Evolutionary conservation across 2,329 filamentous ascomycete genomes (phyloP).

Genomic region (Ophiocordyceps unilateralis): DNA sequence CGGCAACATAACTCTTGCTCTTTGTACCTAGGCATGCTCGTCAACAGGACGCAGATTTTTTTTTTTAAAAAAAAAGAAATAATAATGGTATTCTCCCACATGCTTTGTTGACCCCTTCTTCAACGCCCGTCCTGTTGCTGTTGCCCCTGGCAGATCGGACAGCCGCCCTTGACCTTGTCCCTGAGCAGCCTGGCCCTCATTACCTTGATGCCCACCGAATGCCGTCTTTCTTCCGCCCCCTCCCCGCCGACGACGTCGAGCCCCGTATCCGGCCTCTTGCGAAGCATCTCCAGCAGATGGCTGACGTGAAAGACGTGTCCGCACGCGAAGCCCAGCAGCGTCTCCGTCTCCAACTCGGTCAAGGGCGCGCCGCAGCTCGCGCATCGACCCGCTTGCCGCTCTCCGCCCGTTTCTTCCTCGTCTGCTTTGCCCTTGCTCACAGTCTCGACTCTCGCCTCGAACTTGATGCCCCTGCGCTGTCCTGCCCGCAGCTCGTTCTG

Average conservation of each 20-base stretch:
- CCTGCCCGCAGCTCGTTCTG: slow-evolving; percentile 69
- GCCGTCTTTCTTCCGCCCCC: slow-evolving; percentile 24
- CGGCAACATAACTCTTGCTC: slow-evolving; percentile 1
- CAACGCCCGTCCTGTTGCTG: neutral
- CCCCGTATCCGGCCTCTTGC: slow-evolving; percentile 28
- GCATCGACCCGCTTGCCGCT: slow-evolving; percentile 36
- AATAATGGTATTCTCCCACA: neutral
- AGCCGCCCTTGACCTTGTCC: slow-evolving; percentile 50
- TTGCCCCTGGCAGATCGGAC: slow-evolving; percentile 35
- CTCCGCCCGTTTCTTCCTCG: slow-evolving; percentile 15
- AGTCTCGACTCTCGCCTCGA: too few relatives aligned
- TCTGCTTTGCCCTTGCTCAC: too few relatives aligned
- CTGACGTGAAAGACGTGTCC: slow-evolving; percentile 66
- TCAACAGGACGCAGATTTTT: neutral
- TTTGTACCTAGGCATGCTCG: slow-evolving; percentile 1
- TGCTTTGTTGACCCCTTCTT: neutral
- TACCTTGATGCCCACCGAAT: slow-evolving; percentile 71
- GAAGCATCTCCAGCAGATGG: slow-evolving; percentile 44
- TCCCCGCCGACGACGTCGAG: slow-evolving; percentile 24
- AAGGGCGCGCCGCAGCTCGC: slow-evolving; percentile 40
- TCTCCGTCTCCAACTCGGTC: slow-evolving; percentile 46
- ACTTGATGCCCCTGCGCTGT: slow-evolving; percentile 74
- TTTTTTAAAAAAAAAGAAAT: neutral
- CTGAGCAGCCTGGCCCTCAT: slow-evolving; percentile 66
- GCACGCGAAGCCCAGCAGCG: slow-evolving; percentile 64